Percentiles rank a stretch among this genome's conserved stretches.
Evolutionary conservation across 495 filamentous ascomycete species (phyloP).

Genomic region (Hypomontagnella monticulosa): DNA sequence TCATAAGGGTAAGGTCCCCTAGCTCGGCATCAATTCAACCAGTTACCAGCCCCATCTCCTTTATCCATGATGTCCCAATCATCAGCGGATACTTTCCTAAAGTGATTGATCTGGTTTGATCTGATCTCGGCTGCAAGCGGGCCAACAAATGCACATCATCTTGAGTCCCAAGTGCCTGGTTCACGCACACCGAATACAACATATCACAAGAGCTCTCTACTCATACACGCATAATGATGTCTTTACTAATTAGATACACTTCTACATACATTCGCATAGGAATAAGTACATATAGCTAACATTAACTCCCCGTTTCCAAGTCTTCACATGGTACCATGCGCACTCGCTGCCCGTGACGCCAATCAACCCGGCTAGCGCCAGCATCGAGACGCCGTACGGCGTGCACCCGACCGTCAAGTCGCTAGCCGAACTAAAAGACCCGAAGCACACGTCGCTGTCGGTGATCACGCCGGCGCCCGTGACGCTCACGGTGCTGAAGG

Average conservation of each 20-base stretch:
- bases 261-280: neutral
- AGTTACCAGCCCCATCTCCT: neutral
- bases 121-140: conserved; percentile 32
- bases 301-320: conserved; percentile 53
- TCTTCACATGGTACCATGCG: conserved; percentile 87
- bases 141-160: conserved; percentile 5
- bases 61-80: neutral
- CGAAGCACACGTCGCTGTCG: conserved; percentile 76
- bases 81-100: neutral
- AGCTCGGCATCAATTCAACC: neutral
- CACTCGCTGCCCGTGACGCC: conserved; percentile 81
- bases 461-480: conserved; percentile 88
- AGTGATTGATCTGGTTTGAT: neutral
- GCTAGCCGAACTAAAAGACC: conserved; percentile 68
- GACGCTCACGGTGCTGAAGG: conserved; percentile 73
- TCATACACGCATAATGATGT: neutral
- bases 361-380: conserved; percentile 76
- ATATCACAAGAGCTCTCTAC: neutral
- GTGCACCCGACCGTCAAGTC: conserved; percentile 72
- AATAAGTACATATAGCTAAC: conserved; percentile 30
- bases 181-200: conserved; percentile 26
- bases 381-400: conserved; percentile 62
- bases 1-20: conserved; percentile 73
- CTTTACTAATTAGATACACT: neutral
- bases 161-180: conserved; percentile 10